Evolutionary conservation across 768 basidiomycete species (phyloP).

Genomic region (Termitomyces sp.): DNA sequence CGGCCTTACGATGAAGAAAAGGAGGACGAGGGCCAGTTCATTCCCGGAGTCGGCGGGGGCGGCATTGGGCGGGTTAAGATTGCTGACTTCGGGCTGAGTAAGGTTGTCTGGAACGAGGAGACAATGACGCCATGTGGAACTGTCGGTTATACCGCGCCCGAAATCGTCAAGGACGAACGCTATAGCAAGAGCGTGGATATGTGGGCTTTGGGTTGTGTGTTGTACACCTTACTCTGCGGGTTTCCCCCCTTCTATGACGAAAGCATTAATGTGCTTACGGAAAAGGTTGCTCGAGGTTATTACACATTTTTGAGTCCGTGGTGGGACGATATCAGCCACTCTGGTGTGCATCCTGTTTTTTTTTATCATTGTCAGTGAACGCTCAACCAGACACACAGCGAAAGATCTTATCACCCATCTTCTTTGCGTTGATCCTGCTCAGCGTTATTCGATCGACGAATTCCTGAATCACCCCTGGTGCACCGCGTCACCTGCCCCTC

Average conservation of each 20-base stretch:
- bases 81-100: slow-evolving; percentile 95
- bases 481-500: slow-evolving; percentile 58
- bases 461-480: slow-evolving; percentile 98
- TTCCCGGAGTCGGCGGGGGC: slow-evolving; percentile 88
- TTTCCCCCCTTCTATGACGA: slow-evolving; percentile 99
- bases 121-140: slow-evolving; percentile 99
- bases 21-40: slow-evolving; percentile 96
- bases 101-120: slow-evolving; percentile 98
- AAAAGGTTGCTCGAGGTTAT: slow-evolving; percentile 95
- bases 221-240: slow-evolving; percentile 96
- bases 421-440: slow-evolving; percentile 91
- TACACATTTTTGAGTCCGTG: slow-evolving; percentile 99
- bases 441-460: slow-evolving; percentile 97
- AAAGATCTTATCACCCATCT: slow-evolving; percentile 95
- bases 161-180: slow-evolving; percentile 98
- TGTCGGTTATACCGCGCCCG: slow-evolving; percentile 98
- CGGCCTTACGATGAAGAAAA: slow-evolving; percentile 98
- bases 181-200: slow-evolving; percentile 97
- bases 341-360: slow-evolving; percentile 46
- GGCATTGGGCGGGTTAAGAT: slow-evolving; percentile 98
- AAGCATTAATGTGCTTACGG: slow-evolving; percentile 95
- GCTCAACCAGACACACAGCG: slow-evolving; percentile 40
- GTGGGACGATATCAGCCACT: slow-evolving; percentile 93
- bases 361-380: background rate
- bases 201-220: slow-evolving; percentile 99